Evolutionary conservation across 164 flowering plant species (phyloP), one percentile per base, ranked within the genome.

Genomic region (Sedum album): DNA sequence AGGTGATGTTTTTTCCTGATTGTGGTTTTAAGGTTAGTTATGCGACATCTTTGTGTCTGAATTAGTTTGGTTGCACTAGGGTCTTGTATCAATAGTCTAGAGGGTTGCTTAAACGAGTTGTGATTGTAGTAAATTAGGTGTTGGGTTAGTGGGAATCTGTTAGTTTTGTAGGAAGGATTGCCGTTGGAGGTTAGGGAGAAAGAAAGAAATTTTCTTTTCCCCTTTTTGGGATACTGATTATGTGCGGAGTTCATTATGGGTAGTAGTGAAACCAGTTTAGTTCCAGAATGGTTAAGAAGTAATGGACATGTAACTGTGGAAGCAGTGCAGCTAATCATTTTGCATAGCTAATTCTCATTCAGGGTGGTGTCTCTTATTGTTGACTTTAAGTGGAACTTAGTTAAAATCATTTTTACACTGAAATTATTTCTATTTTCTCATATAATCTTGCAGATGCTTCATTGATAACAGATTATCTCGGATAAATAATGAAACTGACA

Each of bases 401-500:
- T 51, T 51, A 35, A 51, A 51, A 51, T 21, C 7, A 3, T 3
- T 35, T 35, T 35, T 35, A 3, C 7, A 7, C 38, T 3, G 38
- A 3, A 35, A 35, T 35, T 7, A 44, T 4, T 53, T 41, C 17
- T 30, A 23, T 33, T 68, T 26, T 53, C 2, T 53, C 36, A 31
- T 62, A 62, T 51, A 14, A 51, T 51, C 8, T 38, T 65, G 67
- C 35, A 65, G 67, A 65, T 9, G 26, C 67, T 1, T 21, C 67
- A 23, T 36, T 65, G 42, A 5, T 65, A 65, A 38, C 67, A 38
- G 67, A 69, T 74, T 68, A 53, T 75, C 81, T 46, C 75, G 77
- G 77, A 79, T 73, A 65, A 76, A 23, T 49, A 72, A 72, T 70
- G 93, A 86, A 70, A 73, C 76, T 66, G 88, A 83, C 69, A 73